These are phyloP conservation scores for Vigna trinervia DNA, from an alignment of 306 rosid genomes.

Conservation along the genomic window DNA sequence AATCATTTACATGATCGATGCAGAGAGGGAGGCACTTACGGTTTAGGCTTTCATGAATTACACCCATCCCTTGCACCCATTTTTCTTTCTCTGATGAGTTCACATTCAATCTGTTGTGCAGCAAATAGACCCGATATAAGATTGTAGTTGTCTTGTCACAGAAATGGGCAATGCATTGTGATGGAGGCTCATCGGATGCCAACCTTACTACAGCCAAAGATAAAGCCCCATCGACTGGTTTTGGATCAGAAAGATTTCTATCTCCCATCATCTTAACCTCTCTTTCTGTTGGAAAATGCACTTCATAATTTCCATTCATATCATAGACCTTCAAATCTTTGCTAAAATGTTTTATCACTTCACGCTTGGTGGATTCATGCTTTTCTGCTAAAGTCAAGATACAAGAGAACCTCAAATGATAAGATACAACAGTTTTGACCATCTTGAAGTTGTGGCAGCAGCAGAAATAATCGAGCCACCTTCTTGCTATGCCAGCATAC, in stretches of 20 bases:
- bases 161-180: too few relatives aligned
- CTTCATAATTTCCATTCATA: conserved; percentile 68
- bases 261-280: conserved; percentile 97
- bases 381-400: conserved; percentile 88
- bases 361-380: conserved; percentile 81
- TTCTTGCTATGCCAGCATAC: conserved; percentile 86
- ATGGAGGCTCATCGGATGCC: too few relatives aligned
- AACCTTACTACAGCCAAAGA: too few relatives aligned
- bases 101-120: too few relatives aligned
- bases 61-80: too few relatives aligned
- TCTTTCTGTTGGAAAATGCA: conserved; percentile 79
- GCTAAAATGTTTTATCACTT: conserved; percentile 76
- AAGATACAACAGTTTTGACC: conserved; percentile 78
- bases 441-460: conserved; percentile 87
- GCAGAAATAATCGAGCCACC: conserved; percentile 87
- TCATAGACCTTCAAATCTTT: conserved; percentile 86
- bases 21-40: conserved; percentile 13
- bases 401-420: conserved; percentile 95
- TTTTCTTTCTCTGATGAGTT: too few relatives aligned
- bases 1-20: conserved; percentile 66
- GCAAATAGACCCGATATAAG: too few relatives aligned
- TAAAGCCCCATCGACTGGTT: conserved; percentile 57
- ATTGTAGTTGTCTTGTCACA: too few relatives aligned
- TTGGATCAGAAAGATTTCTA: conserved; percentile 78
- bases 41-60: too few relatives aligned